Percentiles rank a stretch among this genome's conserved stretches.
These are phyloP conservation scores for Cyanodermella asteris DNA, from an alignment of 2,329 filamentous ascomycete genomes.

Conservation along the genomic window DNA sequence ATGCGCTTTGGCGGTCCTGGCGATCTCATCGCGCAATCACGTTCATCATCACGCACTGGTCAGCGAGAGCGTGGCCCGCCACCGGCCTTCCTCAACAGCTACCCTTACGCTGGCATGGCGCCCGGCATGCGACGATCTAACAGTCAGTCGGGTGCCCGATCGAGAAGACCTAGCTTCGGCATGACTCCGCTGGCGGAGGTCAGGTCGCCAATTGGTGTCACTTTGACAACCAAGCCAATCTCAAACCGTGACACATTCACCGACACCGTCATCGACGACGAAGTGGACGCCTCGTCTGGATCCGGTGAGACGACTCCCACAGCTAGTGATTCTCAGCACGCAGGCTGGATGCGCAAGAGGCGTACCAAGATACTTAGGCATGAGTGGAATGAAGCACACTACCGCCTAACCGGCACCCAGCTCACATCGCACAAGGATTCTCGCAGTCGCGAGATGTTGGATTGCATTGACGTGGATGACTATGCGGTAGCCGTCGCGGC, in stretches of 20 bases:
- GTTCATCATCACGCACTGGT: slow-evolving; percentile 8
- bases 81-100: slow-evolving; percentile 21
- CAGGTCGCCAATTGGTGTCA: too few species aligned
- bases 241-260: slow-evolving; percentile 12
- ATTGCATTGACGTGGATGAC: slow-evolving; percentile 72
- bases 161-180: slow-evolving; percentile 11
- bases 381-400: slow-evolving; percentile 86
- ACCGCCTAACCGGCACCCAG: slow-evolving; percentile 40
- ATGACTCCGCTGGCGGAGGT: slow-evolving; percentile 14
- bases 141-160: slow-evolving; percentile 21
- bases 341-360: slow-evolving; percentile 86
- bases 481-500: slow-evolving; percentile 62
- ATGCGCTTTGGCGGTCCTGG: slow-evolving; percentile 50
- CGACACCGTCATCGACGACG: slow-evolving; percentile 15
- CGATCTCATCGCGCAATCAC: slow-evolving; percentile 6
- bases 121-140: too few species aligned
- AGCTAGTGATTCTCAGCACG: slow-evolving; percentile 37
- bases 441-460: slow-evolving; percentile 29
- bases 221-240: slow-evolving; percentile 13
- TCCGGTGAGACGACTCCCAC: slow-evolving; percentile 8
- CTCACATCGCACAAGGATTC: slow-evolving; percentile 44
- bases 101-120: too few species aligned
- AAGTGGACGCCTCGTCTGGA: too few species aligned
- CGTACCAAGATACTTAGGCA: slow-evolving; percentile 73
- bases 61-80: slow-evolving; percentile 7